phyloP scores from a whole-genome alignment of 192 early-diverging fungal species.

The Coemansia nantahalensis region DNA sequence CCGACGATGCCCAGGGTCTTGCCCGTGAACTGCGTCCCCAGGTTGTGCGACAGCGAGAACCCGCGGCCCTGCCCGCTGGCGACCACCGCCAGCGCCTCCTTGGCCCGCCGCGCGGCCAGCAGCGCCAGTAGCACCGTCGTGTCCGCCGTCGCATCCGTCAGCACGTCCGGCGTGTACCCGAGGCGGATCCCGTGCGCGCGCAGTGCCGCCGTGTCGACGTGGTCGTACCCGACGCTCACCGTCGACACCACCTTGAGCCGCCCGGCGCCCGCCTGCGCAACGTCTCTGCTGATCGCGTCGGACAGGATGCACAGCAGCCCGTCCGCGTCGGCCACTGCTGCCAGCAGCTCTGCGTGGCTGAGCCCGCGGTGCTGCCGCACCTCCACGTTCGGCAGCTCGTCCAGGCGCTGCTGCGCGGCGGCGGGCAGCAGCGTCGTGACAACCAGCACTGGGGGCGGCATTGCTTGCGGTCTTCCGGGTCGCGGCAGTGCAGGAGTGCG shows the following conservation, averaged over 20 bases:
- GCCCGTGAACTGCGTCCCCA: conserved; percentile 69
- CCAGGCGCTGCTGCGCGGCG: conserved; percentile 52
- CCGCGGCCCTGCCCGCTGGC: conserved; percentile 6
- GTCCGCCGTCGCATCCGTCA: conserved; percentile 88
- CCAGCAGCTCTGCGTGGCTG: conserved; percentile 52
- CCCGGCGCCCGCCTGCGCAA: conserved; percentile 64
- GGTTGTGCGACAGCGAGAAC: conserved; percentile 25
- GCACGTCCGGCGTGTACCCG: conserved; percentile 83
- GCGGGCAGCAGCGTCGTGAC: conserved; percentile 55
- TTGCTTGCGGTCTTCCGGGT: not conserved
- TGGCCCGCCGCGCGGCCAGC: conserved; percentile 66
- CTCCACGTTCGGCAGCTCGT: conserved; percentile 47
- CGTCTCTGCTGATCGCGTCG: conserved; percentile 70
- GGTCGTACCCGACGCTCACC: conserved; percentile 80
- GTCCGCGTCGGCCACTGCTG: conserved; percentile 45
- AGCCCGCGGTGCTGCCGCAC: conserved; percentile 59
- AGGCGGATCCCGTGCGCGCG: conserved; percentile 54
- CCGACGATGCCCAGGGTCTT: conserved; percentile 87
- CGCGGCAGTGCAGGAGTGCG: too few relatives aligned
- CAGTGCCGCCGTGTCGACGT: conserved; percentile 62
- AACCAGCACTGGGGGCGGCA: conserved; percentile 38
- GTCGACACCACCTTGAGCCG: conserved; percentile 73
- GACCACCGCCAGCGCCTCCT: conserved; percentile 52
- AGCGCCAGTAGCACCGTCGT: conserved; percentile 73
- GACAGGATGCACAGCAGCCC: conserved; percentile 68